Evolutionary conservation across 176 grass and related monocot species (phyloP).

Genomic region (Neostapfia colusana): DNA sequence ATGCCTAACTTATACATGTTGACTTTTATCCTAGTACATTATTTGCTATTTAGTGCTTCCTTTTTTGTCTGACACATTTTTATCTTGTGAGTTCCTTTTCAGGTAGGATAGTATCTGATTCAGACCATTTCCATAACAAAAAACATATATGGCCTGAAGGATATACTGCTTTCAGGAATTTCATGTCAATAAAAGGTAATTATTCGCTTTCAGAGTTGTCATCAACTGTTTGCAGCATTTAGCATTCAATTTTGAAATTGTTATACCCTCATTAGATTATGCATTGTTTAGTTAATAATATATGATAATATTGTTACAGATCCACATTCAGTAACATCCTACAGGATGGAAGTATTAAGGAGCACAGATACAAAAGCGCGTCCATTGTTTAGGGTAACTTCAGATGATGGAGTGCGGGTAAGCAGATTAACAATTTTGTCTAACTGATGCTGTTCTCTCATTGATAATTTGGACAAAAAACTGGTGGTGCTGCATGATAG

Average conservation of each 20-base stretch:
- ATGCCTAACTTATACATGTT: conserved; percentile 26
- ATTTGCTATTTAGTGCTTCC: conserved; percentile 10
- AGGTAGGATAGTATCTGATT: conserved; percentile 92
- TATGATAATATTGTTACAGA: conserved; percentile 59
- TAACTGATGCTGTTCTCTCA: not conserved
- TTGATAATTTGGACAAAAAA: not conserved
- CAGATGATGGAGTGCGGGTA: conserved; percentile 80
- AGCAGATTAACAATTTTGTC: conserved; percentile 36
- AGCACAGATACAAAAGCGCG: conserved; percentile 80
- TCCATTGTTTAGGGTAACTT: conserved; percentile 78
- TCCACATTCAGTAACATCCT: conserved; percentile 65
- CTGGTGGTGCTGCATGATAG: conserved; percentile 31
- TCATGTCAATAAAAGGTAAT: conserved; percentile 73
- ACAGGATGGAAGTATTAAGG: conserved; percentile 97
- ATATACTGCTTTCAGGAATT: conserved; percentile 94
- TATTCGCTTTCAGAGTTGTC: conserved; percentile 9
- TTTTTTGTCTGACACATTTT: conserved; percentile 7
- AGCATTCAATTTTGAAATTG: conserved; percentile 3
- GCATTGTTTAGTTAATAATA: conserved; percentile 5
- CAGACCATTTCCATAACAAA: conserved; percentile 96
- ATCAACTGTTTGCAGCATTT: conserved; percentile 1
- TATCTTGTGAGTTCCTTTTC: conserved; percentile 40
- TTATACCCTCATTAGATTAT: conserved; percentile 18
- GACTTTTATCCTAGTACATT: conserved; percentile 14
- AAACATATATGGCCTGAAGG: conserved; percentile 96